A percentile compares a stretch with the other conserved stretches of the same genome.
These are phyloP conservation scores for Citropsis articulata DNA, from an alignment of 345 rosid species.

Conservation along the genomic window DNA sequence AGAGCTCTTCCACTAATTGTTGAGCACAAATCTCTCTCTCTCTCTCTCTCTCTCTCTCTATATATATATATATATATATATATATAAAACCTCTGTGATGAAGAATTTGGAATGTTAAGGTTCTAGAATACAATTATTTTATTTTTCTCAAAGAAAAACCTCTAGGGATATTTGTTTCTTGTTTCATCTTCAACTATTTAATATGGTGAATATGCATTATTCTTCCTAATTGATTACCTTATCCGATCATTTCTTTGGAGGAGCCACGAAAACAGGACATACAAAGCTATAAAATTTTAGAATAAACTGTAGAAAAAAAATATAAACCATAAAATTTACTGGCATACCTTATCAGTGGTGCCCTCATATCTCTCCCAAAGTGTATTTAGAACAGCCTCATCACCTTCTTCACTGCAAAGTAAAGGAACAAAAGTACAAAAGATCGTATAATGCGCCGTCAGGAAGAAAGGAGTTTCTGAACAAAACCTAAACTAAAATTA, in stretches of 20 bases:
- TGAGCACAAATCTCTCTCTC: not conserved
- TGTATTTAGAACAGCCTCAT: slow-evolving; percentile 46
- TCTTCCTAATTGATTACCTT: not conserved
- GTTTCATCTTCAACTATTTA: not conserved
- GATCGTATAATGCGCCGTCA: not conserved
- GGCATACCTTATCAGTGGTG: slow-evolving; percentile 50
- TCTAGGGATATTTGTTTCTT: not conserved
- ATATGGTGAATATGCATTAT: not conserved
- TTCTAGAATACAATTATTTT: not conserved
- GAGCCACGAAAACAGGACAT: not conserved
- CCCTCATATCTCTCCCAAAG: slow-evolving; percentile 56
- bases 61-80: no score
- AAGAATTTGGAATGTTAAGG: not conserved
- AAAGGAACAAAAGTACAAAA: not conserved
- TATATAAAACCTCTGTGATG: not conserved
- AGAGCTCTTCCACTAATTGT: not conserved
- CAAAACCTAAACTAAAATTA: not conserved
- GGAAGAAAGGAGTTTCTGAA: not conserved
- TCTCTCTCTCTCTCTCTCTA: no score
- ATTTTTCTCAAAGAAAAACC: not conserved
- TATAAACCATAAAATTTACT: not conserved
- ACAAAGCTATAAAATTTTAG: slow-evolving; percentile 6
- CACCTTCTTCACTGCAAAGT: slow-evolving; percentile 48
- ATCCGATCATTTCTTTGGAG: not conserved
- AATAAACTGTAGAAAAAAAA: not conserved